These are phyloP conservation scores for Mangifera indica DNA, from an alignment of 345 rosid genomes.

Conservation along the genomic window DNA sequence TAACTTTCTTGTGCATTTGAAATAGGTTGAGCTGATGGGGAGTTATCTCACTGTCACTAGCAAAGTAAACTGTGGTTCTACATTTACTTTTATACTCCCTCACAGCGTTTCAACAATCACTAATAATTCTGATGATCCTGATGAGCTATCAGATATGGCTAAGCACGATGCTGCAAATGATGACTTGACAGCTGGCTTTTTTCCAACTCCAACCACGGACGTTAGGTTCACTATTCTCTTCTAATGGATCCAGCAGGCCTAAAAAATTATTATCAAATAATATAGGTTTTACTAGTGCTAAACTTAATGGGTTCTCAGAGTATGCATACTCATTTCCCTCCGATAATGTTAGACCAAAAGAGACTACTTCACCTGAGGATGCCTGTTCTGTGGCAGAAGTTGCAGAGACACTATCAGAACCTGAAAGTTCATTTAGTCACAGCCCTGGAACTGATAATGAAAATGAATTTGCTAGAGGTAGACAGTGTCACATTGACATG, in stretches of 20 bases:
- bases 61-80: conserved; percentile 73
- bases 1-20: conserved; percentile 23
- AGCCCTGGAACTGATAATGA: conserved; percentile 32
- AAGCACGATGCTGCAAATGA: conserved; percentile 57
- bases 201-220: conserved; percentile 74
- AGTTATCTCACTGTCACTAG: conserved; percentile 88
- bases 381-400: conserved; percentile 51
- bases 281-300: conserved; percentile 37
- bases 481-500: conserved; percentile 17
- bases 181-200: conserved; percentile 61
- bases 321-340: conserved; percentile 41
- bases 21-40: conserved; percentile 94
- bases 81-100: conserved; percentile 83
- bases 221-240: conserved; percentile 55
- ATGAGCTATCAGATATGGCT: conserved; percentile 69
- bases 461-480: conserved; percentile 24
- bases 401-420: conserved; percentile 44
- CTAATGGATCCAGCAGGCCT: conserved; percentile 51
- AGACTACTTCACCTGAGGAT: conserved; percentile 45
- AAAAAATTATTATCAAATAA: conserved; percentile 32
- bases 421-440: conserved; percentile 43
- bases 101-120: conserved; percentile 58
- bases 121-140: conserved; percentile 72
- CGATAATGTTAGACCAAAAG: conserved; percentile 38
- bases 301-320: conserved; percentile 36